Base-by-base conservation (phyloP, 176 grass and related monocot species). In the Tillandsia fasciculata region DNA sequence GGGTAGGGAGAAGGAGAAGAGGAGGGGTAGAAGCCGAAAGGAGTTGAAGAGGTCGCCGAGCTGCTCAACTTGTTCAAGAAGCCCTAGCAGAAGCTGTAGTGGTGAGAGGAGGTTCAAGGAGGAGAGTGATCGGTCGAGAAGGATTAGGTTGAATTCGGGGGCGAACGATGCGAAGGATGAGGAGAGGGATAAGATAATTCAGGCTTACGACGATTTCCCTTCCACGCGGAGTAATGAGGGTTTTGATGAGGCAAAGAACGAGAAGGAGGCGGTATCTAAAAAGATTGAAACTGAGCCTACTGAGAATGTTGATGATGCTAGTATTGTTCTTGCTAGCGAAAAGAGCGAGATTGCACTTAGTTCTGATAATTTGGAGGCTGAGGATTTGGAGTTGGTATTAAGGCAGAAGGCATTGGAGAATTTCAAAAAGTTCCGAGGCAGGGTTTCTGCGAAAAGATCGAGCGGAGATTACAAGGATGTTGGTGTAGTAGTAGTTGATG, bases 381-480 rank as follows among this genome's bases (percentile, higher is more conserved):
- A 86, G 72, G 87, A 87, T 75, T 67, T 86, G n/a, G 94, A 99
- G 78, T 57, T 92, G 63, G 76, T 86, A 70, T 79, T 99, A 64
- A 84, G 94, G 70, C 80, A 93, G 70, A 93, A 90, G 69, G 94
- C 94, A 66, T 85, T 99, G 17, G 87, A 82, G 65, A 99, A 99
- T 59, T 92, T 99, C 70, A 86, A 65, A 14, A 99, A 90, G 52
- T 90, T 93, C 68, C 86, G 82, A 50, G 76, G 74, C 65, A 64
- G 54, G 0, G 10, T 57, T 51, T 74, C 72, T 11, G 48, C 28
- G 80, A 72, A 81, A 69, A 70, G 63, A 64, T 11, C 77, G 26
- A 79, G 70, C 64, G 29, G 42, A 74, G 71, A 68, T 66, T 52
- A 61, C 51, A 77, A 50, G 70, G 76, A 81, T 56, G 24, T 59